These are phyloP conservation scores for Erigeron canadensis DNA, from an alignment of 129 eudicot species.

Conservation along the genomic window DNA sequence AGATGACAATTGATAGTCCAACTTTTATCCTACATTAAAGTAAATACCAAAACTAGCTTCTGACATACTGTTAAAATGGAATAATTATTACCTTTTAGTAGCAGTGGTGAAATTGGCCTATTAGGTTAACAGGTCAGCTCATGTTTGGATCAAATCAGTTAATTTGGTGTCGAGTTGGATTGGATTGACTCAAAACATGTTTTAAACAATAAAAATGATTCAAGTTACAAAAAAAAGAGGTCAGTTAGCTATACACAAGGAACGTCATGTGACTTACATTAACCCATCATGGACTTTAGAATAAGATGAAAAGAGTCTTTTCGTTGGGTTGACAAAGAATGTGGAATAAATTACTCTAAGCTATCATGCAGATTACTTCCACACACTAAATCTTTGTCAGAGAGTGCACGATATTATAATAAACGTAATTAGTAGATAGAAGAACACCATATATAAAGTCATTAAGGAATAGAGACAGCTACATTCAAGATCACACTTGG, in stretches of 20 bases:
- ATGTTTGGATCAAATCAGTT: no score
- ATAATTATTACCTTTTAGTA: background rate
- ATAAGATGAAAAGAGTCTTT: background rate
- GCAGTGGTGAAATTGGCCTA: no score
- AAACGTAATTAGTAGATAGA: background rate
- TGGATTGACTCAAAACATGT: background rate
- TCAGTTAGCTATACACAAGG: background rate
- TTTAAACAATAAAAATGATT: background rate
- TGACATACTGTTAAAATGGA: background rate
- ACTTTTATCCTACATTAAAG: no score
- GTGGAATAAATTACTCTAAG: background rate
- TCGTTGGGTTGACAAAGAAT: background rate
- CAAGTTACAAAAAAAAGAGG: background rate
- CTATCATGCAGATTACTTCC: background rate
- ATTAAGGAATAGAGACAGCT: background rate
- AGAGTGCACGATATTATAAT: background rate
- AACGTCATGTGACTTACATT: background rate
- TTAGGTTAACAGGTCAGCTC: no score
- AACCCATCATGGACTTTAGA: background rate
- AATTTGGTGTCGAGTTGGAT: no score
- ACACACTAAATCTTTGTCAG: background rate
- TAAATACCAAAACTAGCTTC: no score
- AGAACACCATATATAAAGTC: conserved; percentile 9
- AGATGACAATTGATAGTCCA: background rate
- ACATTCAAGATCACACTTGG: background rate